These are phyloP conservation scores for Mycena indigotica DNA, from an alignment of 768 basidiomycete species.

Conservation along the genomic window DNA sequence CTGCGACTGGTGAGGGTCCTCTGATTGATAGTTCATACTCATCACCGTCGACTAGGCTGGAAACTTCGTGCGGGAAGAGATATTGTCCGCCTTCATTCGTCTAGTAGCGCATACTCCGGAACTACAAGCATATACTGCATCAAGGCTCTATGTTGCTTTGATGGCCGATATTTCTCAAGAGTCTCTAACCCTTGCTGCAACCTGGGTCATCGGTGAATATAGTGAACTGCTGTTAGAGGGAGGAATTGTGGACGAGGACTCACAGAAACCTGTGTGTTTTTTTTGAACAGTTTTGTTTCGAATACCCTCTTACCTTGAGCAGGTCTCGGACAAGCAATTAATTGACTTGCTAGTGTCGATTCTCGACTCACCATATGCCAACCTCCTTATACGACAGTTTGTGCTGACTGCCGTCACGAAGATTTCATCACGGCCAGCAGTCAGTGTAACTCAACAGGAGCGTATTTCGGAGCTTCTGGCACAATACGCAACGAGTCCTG, in stretches of 20 bases:
- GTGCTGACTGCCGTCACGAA: slow-evolving; percentile 89
- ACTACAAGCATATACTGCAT: slow-evolving; percentile 92
- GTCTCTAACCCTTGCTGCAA: slow-evolving; percentile 86
- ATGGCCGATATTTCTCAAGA: slow-evolving; percentile 94
- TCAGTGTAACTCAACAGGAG: slow-evolving; percentile 67
- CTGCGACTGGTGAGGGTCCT: slow-evolving; percentile 74
- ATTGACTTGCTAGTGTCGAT: slow-evolving; percentile 85
- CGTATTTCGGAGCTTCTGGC: slow-evolving; percentile 77
- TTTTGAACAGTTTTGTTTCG: slow-evolving; percentile 2
- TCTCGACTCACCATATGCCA: slow-evolving; percentile 92
- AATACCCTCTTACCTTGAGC: slow-evolving; percentile 5
- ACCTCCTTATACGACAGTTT: slow-evolving; percentile 89
- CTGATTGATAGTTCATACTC: neutral
- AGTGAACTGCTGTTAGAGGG: slow-evolving; percentile 86
- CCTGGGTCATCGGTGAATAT: slow-evolving; percentile 97
- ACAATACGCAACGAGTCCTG: slow-evolving; percentile 84
- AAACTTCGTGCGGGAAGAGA: slow-evolving; percentile 96
- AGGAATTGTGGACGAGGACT: slow-evolving; percentile 77
- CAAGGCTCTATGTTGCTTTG: slow-evolving; percentile 85
- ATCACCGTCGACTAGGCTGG: slow-evolving; percentile 68
- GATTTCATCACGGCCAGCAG: slow-evolving; percentile 78
- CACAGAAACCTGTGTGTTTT: slow-evolving; percentile 60
- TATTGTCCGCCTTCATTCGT: slow-evolving; percentile 91
- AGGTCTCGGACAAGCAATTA: slow-evolving; percentile 82
- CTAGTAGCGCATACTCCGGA: slow-evolving; percentile 97